Evolutionary conservation across 768 basidiomycete genomes (phyloP).

Genomic region (Rossbeevera mucosa): DNA sequence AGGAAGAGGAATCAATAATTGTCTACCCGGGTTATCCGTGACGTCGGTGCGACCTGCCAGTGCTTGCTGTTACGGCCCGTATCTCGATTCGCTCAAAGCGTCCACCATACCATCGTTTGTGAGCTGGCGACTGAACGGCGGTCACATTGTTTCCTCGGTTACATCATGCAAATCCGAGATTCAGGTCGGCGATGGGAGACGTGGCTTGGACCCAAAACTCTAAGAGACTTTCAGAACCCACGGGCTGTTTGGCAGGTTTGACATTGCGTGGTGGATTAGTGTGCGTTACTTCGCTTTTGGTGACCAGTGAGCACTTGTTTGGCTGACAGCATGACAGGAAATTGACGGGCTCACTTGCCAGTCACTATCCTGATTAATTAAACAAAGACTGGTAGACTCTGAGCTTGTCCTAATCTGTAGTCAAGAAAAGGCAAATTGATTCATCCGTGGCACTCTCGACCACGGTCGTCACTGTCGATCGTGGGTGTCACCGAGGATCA

Average conservation of each 20-base stretch:
- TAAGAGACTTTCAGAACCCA: background rate
- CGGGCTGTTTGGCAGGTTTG: background rate
- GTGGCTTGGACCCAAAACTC: background rate
- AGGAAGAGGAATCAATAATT: background rate
- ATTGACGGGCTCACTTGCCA: background rate
- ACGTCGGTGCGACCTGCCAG: background rate
- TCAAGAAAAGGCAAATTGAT: background rate
- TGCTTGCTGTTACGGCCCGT: background rate
- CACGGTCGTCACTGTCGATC: slow-evolving; percentile 7
- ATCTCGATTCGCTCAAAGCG: background rate
- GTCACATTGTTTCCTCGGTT: background rate
- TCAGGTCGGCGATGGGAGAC: background rate
- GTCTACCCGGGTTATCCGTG: background rate
- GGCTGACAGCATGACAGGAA: background rate
- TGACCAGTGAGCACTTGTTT: background rate
- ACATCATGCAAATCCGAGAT: background rate
- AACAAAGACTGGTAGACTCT: background rate
- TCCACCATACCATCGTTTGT: background rate
- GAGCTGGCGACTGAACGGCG: background rate
- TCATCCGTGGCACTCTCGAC: background rate
- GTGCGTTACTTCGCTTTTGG: background rate
- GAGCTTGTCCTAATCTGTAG: background rate
- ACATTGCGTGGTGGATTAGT: background rate
- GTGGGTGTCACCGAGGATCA: background rate
- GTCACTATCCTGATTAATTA: background rate